Evolutionary conservation across 2,329 filamentous ascomycete genomes (phyloP).

Genomic region (Chaetomiaceae sp.): DNA sequence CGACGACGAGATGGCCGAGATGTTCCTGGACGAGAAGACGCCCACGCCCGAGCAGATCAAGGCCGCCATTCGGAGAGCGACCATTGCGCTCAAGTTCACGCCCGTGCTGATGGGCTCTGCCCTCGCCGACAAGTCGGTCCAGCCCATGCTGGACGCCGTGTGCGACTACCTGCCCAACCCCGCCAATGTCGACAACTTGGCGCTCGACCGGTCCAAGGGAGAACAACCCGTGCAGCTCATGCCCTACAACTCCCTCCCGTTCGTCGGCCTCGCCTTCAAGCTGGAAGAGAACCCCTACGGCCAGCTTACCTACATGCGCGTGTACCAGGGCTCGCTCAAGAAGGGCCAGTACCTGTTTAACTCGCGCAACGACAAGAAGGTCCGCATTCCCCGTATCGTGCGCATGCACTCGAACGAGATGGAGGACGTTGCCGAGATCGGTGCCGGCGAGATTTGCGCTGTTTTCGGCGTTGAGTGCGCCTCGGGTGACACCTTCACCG

Average conservation of each 20-base stretch:
- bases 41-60: conserved; percentile 82
- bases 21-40: conserved; percentile 82
- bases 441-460: conserved; percentile 95
- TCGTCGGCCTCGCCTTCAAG: conserved; percentile 96
- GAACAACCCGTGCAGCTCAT: conserved; percentile 83
- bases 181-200: conserved; percentile 79
- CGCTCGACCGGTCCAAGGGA: conserved; percentile 72
- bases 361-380: conserved; percentile 88
- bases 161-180: conserved; percentile 96
- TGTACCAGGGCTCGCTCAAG: conserved; percentile 87
- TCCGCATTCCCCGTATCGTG: conserved; percentile 94
- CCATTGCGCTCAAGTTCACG: conserved; percentile 83
- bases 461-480: conserved; percentile 98
- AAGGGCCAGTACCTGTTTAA: conserved; percentile 93
- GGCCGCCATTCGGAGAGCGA: conserved; percentile 83
- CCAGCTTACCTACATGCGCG: conserved; percentile 95
- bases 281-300: conserved; percentile 98
- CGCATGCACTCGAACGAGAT: conserved; percentile 99
- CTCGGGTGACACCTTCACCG: conserved; percentile 96
- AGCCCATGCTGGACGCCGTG: conserved; percentile 92
- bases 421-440: conserved; percentile 91
- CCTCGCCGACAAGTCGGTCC: conserved; percentile 87
- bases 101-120: conserved; percentile 97
- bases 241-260: conserved; percentile 88
- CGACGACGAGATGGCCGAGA: conserved; percentile 93